Base-by-base conservation (phyloP, 2,329 filamentous ascomycete genomes). In the Mollisia scopiformis region DNA sequence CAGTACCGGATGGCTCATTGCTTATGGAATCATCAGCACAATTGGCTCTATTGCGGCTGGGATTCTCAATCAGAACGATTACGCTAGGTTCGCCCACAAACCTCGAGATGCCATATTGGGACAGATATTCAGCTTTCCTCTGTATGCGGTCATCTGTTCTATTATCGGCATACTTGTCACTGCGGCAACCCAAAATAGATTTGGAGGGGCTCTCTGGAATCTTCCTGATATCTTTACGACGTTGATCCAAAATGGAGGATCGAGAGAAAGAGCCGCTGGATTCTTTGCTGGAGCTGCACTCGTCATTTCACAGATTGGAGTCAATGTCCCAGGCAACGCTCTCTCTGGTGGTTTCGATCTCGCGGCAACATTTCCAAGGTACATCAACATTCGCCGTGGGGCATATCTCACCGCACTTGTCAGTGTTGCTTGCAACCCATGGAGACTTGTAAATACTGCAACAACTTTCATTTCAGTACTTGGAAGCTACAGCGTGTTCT, bases 341-440 rank as follows among this genome's bases (percentile, higher is more conserved):
- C 63, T 78, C 11, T 69, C 75, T 0, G 76, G 75, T 0, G 77
- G 77, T 1, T 76, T 78, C 14, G 77, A 79, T 33, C 57, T 79
- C n/a, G 70, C 76, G 0, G 75, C 75, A 0, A 69, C 73, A 0
- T 76, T 78, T 14, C 82, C 82, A 0, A 75, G 73, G 43, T 84
- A 79, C 61, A 78, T 86, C 71, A 84, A 84, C 69, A 85, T 85
- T 59, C 74, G 82, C 6, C 78, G 84, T 2, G 84, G 84, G 1
- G 77, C 77, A 5, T 80, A 81, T 62, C 69, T 85, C 37, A 80
- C 76, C 10, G 75, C 78, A 0, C 60, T 81, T 2, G 69, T 82
- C 10, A 77, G 75, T 28, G 77, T 80, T 33, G 73, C 74, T 1
- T 73, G 78, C 30, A 70, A 68, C 77, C 82, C 82, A 0, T 85